A percentile compares a stretch with the other conserved stretches of the same genome.
phyloP scores from a whole-genome alignment of 1,284 basidiomycete genomes.

The Cryptococcus sp. region DNA sequence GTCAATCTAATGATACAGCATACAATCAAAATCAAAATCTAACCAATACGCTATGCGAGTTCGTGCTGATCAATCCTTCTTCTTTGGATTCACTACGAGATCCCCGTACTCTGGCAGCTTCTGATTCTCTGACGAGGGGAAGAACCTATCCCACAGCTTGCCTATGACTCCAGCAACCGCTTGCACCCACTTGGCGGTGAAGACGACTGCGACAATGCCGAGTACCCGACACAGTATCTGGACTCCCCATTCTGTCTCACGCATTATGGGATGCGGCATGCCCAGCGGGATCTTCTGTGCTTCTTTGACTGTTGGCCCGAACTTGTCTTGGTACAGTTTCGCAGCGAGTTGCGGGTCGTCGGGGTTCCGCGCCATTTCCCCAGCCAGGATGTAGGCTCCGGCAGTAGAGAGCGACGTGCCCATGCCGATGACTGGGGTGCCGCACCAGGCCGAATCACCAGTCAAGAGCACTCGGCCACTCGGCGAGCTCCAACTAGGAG shows the following conservation, averaged over 20 bases:
- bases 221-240: not conserved
- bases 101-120: too few relatives aligned
- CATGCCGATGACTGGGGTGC: constrained; percentile 30
- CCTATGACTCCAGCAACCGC: too few relatives aligned
- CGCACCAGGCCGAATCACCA: constrained; percentile 34
- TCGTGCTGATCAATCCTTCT: too few relatives aligned
- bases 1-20: too few relatives aligned
- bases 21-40: too few relatives aligned
- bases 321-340: not conserved
- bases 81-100: too few relatives aligned
- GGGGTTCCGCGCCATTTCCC: constrained; percentile 24
- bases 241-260: not conserved
- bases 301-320: not conserved
- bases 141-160: too few relatives aligned
- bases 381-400: constrained; percentile 34
- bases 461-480: constrained; percentile 21
- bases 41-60: too few relatives aligned
- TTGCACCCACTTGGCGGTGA: too few relatives aligned
- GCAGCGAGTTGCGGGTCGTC: not conserved
- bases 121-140: too few relatives aligned
- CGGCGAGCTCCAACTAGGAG: constrained; percentile 9
- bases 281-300: not conserved
- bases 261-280: not conserved
- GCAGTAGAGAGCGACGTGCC: constrained; percentile 28
- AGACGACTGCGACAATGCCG: not conserved